Conservation (phyloP, 2,329 filamentous ascomycete species). For the Pseudocercospora pini-densiflorae region DNA sequence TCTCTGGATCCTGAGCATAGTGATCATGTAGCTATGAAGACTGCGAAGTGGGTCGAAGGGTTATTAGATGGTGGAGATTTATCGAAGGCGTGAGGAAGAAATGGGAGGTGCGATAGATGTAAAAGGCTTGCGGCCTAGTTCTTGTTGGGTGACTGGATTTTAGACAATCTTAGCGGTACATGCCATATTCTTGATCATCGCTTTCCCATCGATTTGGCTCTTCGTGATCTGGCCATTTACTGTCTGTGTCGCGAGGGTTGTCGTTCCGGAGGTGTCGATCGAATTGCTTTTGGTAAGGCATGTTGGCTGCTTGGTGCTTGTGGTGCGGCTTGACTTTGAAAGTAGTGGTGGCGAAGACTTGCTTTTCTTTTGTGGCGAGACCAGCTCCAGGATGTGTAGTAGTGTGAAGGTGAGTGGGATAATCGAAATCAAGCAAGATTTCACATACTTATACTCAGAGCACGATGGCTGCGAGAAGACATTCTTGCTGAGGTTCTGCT, state of each 20-base stretch:
- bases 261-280: not conserved
- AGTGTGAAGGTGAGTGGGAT: not conserved
- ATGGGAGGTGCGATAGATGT: not conserved
- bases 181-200: not conserved
- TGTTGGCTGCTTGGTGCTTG: not conserved
- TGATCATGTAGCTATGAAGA: constrained; percentile 18
- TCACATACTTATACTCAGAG: too few species aligned
- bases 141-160: too few species aligned
- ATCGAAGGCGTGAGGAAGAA: not conserved
- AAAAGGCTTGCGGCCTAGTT: too few species aligned
- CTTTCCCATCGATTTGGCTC: not conserved
- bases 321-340: too few species aligned
- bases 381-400: not conserved
- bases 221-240: not conserved
- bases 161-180: not conserved
- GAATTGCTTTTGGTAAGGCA: not conserved
- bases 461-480: too few species aligned
- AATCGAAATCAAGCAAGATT: not conserved
- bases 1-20: constrained; percentile 54
- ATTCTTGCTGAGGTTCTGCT: too few species aligned
- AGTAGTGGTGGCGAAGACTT: too few species aligned
- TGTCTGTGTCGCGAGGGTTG: not conserved
- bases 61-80: not conserved
- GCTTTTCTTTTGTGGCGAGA: too few species aligned
- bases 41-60: constrained; percentile 9